Evolutionary conservation across 768 basidiomycete species (phyloP).

Genomic region (Megacollybia marginata): DNA sequence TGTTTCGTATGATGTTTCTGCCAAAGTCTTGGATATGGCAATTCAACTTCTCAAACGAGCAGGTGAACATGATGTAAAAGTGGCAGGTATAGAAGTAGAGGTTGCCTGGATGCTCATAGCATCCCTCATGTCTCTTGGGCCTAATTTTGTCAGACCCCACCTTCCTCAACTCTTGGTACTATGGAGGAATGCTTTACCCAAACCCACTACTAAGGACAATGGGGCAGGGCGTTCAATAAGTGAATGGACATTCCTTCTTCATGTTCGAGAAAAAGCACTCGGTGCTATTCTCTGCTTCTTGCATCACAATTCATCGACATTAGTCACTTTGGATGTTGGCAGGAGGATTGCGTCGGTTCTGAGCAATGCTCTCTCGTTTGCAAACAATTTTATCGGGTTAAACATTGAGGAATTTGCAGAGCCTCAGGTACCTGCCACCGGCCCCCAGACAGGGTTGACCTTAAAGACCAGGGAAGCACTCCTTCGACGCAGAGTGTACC

Average conservation of each 20-base stretch:
- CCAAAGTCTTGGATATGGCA: conserved; percentile 87
- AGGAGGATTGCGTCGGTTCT: conserved; percentile 82
- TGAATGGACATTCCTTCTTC: conserved; percentile 89
- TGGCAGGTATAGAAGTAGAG: conserved; percentile 81
- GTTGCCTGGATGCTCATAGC: conserved; percentile 92
- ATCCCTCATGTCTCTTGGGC: conserved; percentile 86
- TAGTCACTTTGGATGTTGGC: conserved; percentile 88
- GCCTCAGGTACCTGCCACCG: conserved; percentile 20
- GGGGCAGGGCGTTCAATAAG: conserved; percentile 54
- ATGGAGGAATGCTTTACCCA: conserved; percentile 96
- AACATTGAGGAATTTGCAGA: conserved; percentile 60
- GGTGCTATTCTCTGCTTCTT: conserved; percentile 87
- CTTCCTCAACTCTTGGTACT: conserved; percentile 90
- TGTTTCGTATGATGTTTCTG: conserved; percentile 87
- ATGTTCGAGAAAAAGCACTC: conserved; percentile 85
- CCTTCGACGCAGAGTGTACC: conserved; percentile 77
- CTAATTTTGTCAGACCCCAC: conserved; percentile 89
- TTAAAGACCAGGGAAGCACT: conserved; percentile 78
- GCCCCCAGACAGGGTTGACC: conserved; percentile 36
- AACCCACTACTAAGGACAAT: conserved; percentile 84
- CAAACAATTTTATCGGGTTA: conserved; percentile 72
- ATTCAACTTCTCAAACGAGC: conserved; percentile 85
- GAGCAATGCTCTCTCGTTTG: conserved; percentile 85
- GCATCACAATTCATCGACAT: conserved; percentile 60
- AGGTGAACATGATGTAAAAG: conserved; percentile 81